Evolutionary conservation across 768 basidiomycete genomes (phyloP), one percentile per base, ranked within the genome.

Genomic region (Strobilomyces echinocephalus): DNA sequence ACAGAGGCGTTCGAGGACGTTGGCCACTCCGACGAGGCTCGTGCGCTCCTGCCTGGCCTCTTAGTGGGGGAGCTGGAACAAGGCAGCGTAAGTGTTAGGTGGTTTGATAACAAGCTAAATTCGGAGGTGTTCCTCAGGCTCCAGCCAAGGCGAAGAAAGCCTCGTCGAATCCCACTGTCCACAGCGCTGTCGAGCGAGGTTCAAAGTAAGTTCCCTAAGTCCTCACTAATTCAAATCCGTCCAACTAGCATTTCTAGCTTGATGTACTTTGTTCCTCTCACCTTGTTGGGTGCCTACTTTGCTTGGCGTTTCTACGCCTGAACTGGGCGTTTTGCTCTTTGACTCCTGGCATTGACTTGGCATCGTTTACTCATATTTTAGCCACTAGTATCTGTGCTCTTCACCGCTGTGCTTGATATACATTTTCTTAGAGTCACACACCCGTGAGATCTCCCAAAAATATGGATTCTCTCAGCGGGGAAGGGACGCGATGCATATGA

Each of bases 1-100:
- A 95, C 95, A 33, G 97, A 97, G 66, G 93, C 97, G 7, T 99
- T 99, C 66, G 95, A 98, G 74, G 97, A 99, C 70, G 95, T 99
- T 30, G 97, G 97, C 30, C 97, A 98, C 80, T 97, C 95, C 1
- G 95, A 98, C 62, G 97, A 99, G 74, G 97, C 97, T 24, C 85
- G 97, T 49, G 87, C 78, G 12, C 79, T 95, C 54, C 79, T 98
- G 49, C 82, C 81, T 16, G 84, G 72, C 59, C 82, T 97, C 80
- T 73, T 83, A 39, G 77, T 97, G 48, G 95, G 95, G 49, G 82
- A 88, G 1, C 91, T 95, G 60, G 88, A 90, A 66, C 76, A 85
- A 62, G 77, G 74, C 61, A 77, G 76, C 45, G 87, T 88, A 67
- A 70, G 82, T 75, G 33, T 12, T 10, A 4, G 30, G 9, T 28